Conservation (phyloP, 2,329 filamentous ascomycete species). For the Nothopassalora personata region DNA sequence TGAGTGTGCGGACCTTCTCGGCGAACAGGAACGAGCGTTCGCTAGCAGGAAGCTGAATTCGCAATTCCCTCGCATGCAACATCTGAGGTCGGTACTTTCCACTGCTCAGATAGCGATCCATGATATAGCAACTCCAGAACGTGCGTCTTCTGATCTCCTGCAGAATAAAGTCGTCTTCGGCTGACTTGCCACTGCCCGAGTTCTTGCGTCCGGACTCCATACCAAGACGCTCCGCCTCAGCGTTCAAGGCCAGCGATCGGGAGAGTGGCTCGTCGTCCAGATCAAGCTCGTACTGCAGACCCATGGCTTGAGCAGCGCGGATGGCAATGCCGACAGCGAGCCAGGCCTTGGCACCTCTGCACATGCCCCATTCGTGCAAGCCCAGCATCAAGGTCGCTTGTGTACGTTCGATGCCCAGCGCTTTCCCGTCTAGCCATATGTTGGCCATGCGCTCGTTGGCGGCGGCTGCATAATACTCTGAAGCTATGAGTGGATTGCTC, state of each 20-base stretch:
- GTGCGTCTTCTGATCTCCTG: conserved; percentile 63
- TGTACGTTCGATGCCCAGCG: conserved; percentile 58
- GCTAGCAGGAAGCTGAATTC: conserved; percentile 63
- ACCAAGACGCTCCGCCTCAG: conserved; percentile 38
- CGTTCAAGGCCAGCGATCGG: conserved; percentile 34
- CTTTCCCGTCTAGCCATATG: conserved; percentile 40
- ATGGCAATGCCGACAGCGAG: conserved; percentile 57
- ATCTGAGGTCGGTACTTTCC: conserved; percentile 58
- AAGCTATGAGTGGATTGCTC: conserved; percentile 52
- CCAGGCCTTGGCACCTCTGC: conserved; percentile 58
- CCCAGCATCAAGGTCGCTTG: conserved; percentile 67
- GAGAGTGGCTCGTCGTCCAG: conserved; percentile 34
- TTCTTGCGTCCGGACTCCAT: conserved; percentile 19
- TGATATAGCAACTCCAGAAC: conserved; percentile 69
- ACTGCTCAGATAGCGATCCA: conserved; percentile 64
- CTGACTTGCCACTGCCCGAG: conserved; percentile 17
- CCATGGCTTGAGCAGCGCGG: conserved; percentile 58
- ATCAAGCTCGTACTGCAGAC: conserved; percentile 54
- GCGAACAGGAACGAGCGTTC: conserved; percentile 61
- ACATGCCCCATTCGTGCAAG: conserved; percentile 66
- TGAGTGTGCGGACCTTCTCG: conserved; percentile 51
- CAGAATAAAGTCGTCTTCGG: conserved; percentile 46
- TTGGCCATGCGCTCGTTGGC: conserved; percentile 50
- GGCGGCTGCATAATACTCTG: conserved; percentile 60
- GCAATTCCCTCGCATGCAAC: conserved; percentile 55